Evolutionary conservation across 768 basidiomycete genomes (phyloP), one percentile per base, ranked within the genome.

Genomic region (Leucosporidium yakuticum): DNA sequence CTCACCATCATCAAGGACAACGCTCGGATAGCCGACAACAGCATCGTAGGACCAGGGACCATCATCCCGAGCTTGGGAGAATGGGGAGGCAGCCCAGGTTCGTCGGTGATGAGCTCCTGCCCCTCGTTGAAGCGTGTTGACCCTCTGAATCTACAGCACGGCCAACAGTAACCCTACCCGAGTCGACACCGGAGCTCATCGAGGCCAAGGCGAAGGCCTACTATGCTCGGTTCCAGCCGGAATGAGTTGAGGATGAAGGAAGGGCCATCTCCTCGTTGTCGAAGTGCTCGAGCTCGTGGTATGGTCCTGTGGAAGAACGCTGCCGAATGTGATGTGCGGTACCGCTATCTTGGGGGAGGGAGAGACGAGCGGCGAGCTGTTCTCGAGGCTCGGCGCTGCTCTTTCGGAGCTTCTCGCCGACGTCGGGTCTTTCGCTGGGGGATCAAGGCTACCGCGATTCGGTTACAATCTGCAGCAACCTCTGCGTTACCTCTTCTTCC

Each of bases 1-100:
- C 96, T 98, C 75, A 87, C 88, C 0, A 93, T 95, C 66, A 93
- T 97, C 78, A 96, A 97, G 77, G 95, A 98, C 76, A 94, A 93
- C 73, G 90, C 89, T 4, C 87, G 85, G 68, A 86, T 99, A 29
- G 87, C 88, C 34, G 94, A 97, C 77, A 88, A 89, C 71, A 89
- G 91, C 0, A 85, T 98, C 48, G 80, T 98, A 20, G 90, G 94
- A 2, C 88, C 92, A 4, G 93, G 91, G 64, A 93, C 92, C 1
- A 91, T 97, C 58, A 86, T 98, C 15, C 93, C 95, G 2, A 90
- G 91, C 4, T 79, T 97, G 67, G 84, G 91, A 0, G 80, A 88
- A 8, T 97, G 94, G 78, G 79, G 85, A 21, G 96, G 95, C 14
- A 91, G 90, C 50, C 95, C 96, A 78, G 93, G 93, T 91, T 62